A percentile compares a stretch with the other conserved stretches of the same genome.
Conservation (phyloP, 306 rosid genomes). For the Cucurbita moschata region DNA sequence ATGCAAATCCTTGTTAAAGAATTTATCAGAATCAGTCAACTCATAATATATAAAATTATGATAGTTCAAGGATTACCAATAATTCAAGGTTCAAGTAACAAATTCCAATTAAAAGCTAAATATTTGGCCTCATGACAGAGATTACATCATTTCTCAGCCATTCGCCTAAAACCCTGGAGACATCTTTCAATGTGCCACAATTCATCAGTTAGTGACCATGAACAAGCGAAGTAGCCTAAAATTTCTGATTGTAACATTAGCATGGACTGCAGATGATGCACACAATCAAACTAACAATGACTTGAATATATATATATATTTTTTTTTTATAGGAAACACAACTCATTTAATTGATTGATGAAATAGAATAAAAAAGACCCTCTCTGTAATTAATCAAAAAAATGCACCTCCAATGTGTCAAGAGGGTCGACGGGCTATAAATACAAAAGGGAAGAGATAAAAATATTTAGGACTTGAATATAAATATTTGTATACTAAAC, state of each 20-base stretch:
- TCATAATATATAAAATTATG: background rate
- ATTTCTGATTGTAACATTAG: background rate
- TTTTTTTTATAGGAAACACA: no score
- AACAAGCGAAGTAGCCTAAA: background rate
- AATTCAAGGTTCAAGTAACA: background rate
- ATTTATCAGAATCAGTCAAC: conserved; percentile 17
- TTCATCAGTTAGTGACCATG: background rate
- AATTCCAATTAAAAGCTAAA: background rate
- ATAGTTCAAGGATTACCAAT: background rate
- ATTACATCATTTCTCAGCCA: background rate
- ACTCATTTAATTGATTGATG: no score
- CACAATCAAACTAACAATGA: background rate
- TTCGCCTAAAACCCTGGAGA: background rate
- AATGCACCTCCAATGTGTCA: no score
- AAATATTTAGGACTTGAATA: background rate
- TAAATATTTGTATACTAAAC: conserved; percentile 17
- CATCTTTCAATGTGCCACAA: no score
- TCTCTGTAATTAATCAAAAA: no score
- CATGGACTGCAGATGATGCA: background rate
- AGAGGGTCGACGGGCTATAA: no score
- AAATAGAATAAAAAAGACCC: no score
- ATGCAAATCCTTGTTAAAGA: conserved; percentile 40
- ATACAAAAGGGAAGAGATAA: no score
- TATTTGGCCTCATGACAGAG: background rate
- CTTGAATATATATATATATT: no score